These are phyloP conservation scores for Choricystis sp. DNA, from an alignment of 139 green algal genomes.

Conservation along the genomic window DNA sequence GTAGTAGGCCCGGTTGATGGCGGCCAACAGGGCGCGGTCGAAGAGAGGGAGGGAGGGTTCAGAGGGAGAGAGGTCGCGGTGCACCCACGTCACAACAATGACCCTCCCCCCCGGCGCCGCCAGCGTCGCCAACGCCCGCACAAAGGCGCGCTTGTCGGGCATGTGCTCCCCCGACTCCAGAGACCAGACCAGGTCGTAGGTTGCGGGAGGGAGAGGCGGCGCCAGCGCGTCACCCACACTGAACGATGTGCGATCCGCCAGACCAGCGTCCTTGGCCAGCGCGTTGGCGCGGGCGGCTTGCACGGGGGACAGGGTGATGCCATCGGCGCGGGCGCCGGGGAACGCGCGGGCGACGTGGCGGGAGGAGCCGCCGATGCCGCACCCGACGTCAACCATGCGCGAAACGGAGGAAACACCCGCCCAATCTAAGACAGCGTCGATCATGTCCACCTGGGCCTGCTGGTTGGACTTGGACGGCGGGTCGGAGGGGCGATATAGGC, in stretches of 20 bases:
- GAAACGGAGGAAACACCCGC: slow-evolving; percentile 34
- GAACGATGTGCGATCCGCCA: slow-evolving; percentile 27
- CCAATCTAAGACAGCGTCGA: slow-evolving; percentile 71
- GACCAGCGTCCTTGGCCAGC: slow-evolving; percentile 33
- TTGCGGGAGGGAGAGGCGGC: slow-evolving; percentile 55
- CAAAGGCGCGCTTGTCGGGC: slow-evolving; percentile 64
- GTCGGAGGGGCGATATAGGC: slow-evolving; percentile 67
- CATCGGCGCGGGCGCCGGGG: slow-evolving; percentile 25
- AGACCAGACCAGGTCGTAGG: slow-evolving; percentile 75
- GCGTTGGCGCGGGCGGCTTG: slow-evolving; percentile 61
- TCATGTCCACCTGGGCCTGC: slow-evolving; percentile 89
- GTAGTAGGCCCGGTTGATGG: slow-evolving; percentile 95
- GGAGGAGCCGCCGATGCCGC: slow-evolving; percentile 83
- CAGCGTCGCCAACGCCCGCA: slow-evolving; percentile 80
- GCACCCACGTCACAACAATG: slow-evolving; percentile 84
- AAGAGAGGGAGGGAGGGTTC: slow-evolving; percentile 24
- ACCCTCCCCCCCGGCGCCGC: slow-evolving; percentile 60
- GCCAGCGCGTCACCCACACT: slow-evolving; percentile 67
- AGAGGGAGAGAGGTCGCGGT: slow-evolving; percentile 28
- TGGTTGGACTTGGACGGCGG: slow-evolving; percentile 38
- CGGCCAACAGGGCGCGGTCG: slow-evolving; percentile 62
- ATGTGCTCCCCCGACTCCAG: slow-evolving; percentile 92
- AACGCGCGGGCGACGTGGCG: slow-evolving; percentile 70
- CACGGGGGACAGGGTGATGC: slow-evolving; percentile 82
- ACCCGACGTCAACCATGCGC: slow-evolving; percentile 88